Percentiles rank a stretch among this genome's conserved stretches.
Evolutionary conservation across 2,329 filamentous ascomycete genomes (phyloP).

Genomic region (Aspergillus neoniger): DNA sequence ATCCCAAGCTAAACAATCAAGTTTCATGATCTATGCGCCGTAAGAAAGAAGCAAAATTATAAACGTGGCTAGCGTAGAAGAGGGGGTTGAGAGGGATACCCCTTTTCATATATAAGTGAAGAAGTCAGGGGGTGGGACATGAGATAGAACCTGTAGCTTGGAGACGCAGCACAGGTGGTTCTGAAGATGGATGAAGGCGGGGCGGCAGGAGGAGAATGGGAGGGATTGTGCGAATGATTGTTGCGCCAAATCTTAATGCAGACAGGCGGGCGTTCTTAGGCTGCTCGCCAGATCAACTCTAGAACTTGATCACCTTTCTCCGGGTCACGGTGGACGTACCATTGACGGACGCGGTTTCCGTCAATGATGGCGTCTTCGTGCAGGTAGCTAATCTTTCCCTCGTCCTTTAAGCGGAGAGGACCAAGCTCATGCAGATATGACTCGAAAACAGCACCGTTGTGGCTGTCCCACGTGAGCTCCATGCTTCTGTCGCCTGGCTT

Average conservation of each 20-base stretch:
- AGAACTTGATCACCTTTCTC: conserved; percentile 43
- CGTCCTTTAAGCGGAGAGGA: conserved; percentile 49
- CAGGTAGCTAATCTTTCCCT: conserved; percentile 56
- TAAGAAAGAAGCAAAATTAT: conserved; percentile 16
- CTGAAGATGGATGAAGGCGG: neutral
- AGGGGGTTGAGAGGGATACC: neutral
- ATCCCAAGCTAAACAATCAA: conserved; percentile 13
- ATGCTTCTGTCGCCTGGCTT: conserved; percentile 49
- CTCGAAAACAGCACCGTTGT: conserved; percentile 44
- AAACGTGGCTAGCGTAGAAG: neutral
- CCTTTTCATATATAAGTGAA: neutral
- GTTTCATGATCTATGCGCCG: conserved; percentile 23
- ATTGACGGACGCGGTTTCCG: conserved; percentile 53
- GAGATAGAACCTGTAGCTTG: neutral
- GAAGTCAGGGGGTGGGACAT: neutral
- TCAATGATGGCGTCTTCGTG: conserved; percentile 51
- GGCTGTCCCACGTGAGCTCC: conserved; percentile 58
- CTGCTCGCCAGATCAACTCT: conserved; percentile 41
- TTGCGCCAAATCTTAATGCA: neutral
- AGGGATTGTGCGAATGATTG: neutral
- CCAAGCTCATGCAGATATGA: conserved; percentile 57
- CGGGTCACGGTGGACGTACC: conserved; percentile 54
- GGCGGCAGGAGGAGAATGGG: neutral
- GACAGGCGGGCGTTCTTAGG: conserved; percentile 1
- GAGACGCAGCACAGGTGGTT: neutral